Conservation (phyloP, 768 basidiomycete species). For the Termitomyces eurrhizus region DNA sequence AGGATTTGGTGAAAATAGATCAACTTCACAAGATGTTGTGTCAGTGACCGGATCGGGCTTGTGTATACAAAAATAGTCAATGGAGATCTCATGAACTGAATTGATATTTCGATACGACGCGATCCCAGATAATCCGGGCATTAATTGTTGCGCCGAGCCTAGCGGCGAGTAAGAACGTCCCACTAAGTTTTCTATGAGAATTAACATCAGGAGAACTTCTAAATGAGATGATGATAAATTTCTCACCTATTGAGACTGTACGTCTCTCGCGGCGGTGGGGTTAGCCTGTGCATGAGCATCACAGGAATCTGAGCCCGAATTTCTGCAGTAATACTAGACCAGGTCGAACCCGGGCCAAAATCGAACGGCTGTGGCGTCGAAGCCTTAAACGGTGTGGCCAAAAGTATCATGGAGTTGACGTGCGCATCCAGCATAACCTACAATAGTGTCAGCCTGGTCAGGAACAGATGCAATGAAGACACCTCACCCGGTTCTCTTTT, state of each 20-base stretch:
- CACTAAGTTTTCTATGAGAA: constrained; percentile 66
- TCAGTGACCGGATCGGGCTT: not conserved
- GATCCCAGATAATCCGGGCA: constrained; percentile 73
- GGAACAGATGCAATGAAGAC: constrained; percentile 6
- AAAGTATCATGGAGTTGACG: constrained; percentile 73
- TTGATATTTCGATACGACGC: constrained; percentile 44
- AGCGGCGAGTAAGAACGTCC: constrained; percentile 75
- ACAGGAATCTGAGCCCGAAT: constrained; percentile 83
- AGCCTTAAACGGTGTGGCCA: constrained; percentile 80
- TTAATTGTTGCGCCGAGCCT: constrained; percentile 72
- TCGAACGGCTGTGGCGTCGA: constrained; percentile 65
- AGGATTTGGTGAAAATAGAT: not conserved
- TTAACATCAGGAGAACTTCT: not conserved
- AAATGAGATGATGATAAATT: not conserved
- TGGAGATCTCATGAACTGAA: not conserved
- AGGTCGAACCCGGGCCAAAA: constrained; percentile 66
- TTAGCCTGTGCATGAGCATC: constrained; percentile 85
- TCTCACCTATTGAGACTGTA: constrained; percentile 87
- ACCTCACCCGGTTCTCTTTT: constrained; percentile 68
- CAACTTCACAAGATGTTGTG: not conserved
- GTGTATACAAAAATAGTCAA: not conserved
- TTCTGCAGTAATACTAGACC: constrained; percentile 69
- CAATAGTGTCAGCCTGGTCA: not conserved
- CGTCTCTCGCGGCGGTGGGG: constrained; percentile 91
- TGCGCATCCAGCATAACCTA: constrained; percentile 88